Percentiles rank a stretch among this genome's conserved stretches.
phyloP scores from a whole-genome alignment of 495 filamentous ascomycete genomes.

The Neurospora discreta region DNA sequence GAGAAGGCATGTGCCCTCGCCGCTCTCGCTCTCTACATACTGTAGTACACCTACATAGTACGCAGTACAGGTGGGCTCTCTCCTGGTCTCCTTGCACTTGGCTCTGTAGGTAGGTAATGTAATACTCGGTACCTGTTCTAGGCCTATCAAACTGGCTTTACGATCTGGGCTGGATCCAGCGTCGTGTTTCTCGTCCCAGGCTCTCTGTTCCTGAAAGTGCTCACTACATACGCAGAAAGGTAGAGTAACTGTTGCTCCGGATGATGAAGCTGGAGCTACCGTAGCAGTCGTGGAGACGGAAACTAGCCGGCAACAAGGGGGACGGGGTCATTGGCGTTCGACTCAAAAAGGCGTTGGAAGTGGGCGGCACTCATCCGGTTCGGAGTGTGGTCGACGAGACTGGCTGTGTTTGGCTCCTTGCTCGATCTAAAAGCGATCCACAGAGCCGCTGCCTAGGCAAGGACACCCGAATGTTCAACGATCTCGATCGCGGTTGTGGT shows the following conservation, averaged over 20 bases:
- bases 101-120: neutral
- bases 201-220: neutral
- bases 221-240: neutral
- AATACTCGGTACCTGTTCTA: neutral
- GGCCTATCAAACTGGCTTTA: neutral
- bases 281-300: neutral
- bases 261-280: neutral
- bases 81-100: neutral
- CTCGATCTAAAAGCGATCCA: neutral
- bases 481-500: neutral
- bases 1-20: neutral
- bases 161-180: neutral
- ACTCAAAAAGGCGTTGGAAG: neutral
- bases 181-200: neutral
- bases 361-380: neutral
- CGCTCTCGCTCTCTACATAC: neutral
- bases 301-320: neutral
- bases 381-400: neutral
- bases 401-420: neutral
- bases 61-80: neutral
- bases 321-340: constrained; percentile 9
- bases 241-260: neutral
- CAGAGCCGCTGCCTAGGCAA: neutral
- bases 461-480: neutral
- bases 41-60: neutral